Evolutionary conservation across 2,329 filamentous ascomycete genomes (phyloP).

Genomic region (Cladosporium cucumerinum): DNA sequence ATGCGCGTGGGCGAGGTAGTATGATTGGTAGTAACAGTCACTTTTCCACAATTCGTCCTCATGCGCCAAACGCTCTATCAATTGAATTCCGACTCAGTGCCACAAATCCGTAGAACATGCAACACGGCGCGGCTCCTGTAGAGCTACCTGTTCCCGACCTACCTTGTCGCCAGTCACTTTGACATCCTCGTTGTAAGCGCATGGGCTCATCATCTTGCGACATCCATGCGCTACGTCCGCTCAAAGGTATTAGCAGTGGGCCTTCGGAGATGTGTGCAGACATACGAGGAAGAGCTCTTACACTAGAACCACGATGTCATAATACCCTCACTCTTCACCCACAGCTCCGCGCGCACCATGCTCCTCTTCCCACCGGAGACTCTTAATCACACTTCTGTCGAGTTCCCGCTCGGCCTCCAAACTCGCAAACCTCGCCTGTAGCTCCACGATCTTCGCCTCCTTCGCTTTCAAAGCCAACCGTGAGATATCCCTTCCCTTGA

Average conservation of each 20-base stretch:
- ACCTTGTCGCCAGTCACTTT: no score
- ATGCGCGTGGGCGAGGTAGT: neutral
- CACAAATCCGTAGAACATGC: no score
- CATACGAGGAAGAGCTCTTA: neutral
- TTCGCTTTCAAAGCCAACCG: conserved; percentile 60
- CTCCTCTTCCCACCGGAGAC: conserved; percentile 34
- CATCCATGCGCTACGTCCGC: neutral
- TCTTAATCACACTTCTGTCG: conserved; percentile 49
- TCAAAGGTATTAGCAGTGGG: neutral
- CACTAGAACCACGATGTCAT: neutral
- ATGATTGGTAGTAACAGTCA: neutral
- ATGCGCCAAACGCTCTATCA: neutral
- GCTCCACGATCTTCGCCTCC: conserved; percentile 61
- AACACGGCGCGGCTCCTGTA: no score
- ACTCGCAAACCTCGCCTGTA: conserved; percentile 62
- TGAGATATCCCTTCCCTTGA: conserved; percentile 63
- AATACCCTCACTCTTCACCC: neutral
- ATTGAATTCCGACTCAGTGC: no score
- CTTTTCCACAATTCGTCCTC: neutral
- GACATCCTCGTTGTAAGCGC: no score
- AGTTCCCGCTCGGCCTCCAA: conserved; percentile 57
- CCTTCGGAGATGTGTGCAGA: neutral
- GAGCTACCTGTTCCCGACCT: no score
- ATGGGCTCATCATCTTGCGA: no score
- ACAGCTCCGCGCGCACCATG: neutral